Base-by-base conservation (phyloP, 495 filamentous ascomycete species). In the Penicillium paxilli region DNA sequence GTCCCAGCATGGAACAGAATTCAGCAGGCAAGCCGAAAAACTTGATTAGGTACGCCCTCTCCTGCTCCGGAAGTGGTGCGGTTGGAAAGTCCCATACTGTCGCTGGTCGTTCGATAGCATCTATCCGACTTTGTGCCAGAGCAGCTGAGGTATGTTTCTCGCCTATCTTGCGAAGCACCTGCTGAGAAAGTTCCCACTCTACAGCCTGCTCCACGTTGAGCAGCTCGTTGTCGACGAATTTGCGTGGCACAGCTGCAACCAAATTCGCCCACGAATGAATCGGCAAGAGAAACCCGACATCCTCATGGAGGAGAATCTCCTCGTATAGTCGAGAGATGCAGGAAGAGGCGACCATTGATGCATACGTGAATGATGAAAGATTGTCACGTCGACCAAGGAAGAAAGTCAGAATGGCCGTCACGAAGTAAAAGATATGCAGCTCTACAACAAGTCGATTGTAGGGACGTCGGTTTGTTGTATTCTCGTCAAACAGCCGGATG, bases 231-330 rank as follows among this genome's bases (percentile, higher is more conserved):
- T 53, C 51, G 20, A 44, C 40, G 44, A 58, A 55, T 2, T 53
- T 54, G 8, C 50, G 58, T n/a, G 61, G 58, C 4, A 64, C 35
- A 14, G 54, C 47, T 6, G 61, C 61, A 4, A 60, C 42, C 4
- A 61, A 28, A 26, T 37, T 49, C 38, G 52, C 44, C 48, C 51
- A 59, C 16, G 54, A 41, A 46, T 57, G 50, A 1, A 64, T 54
- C 4, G 58, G 48, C 5, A 52, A 24, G 2, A 64, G 38, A 11
- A 40, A 52, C 21, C 30, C 2, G 2, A 49, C 24, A 5, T 60
- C 40, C 16, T 64, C 58, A 11, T 41, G 57, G n/a, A 28, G 53
- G 4, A 50, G 32, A 6, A 64, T 61, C 41, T 64, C 61, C 16
- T 60, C 58, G 10, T 52, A 58, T 2, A 64, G 54, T 12, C 44